These are phyloP conservation scores for Fusarium mexicanum DNA, from an alignment of 2,329 filamentous ascomycete species.

Conservation along the genomic window DNA sequence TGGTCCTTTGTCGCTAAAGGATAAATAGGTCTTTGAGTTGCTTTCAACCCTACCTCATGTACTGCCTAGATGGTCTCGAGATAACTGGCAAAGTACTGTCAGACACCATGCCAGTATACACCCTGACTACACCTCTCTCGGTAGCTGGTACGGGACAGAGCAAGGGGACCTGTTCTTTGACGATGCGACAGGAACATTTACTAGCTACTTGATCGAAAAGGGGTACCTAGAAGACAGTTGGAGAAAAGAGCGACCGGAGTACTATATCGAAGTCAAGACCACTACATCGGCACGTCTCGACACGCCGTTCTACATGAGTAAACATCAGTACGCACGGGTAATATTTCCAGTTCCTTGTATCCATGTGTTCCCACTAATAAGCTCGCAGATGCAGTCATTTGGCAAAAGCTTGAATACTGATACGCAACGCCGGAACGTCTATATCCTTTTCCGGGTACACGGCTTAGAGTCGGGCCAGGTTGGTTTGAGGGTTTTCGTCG, in stretches of 20 bases:
- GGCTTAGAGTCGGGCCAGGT: background rate
- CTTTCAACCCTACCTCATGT: background rate
- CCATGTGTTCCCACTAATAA: rapidly evolving
- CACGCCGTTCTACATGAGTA: background rate
- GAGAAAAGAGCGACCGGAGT: background rate
- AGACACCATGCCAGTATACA: background rate
- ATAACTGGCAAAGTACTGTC: conserved; percentile 1
- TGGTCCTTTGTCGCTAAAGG: rapidly evolving
- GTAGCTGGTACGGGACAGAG: background rate
- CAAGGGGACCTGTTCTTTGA: background rate
- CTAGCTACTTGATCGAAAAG: background rate
- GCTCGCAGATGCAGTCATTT: background rate
- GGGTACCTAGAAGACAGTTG: background rate
- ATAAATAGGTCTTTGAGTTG: background rate
- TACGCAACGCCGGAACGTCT: background rate
- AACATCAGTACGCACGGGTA: background rate
- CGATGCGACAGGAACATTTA: background rate
- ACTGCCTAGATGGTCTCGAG: background rate
- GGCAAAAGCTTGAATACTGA: background rate
- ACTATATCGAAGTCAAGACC: background rate
- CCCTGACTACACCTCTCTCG: background rate
- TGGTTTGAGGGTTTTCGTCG: background rate
- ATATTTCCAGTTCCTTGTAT: rapidly evolving
- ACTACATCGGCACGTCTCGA: background rate
- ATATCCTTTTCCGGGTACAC: rapidly evolving